Evolutionary conservation across 2,329 filamentous ascomycete genomes (phyloP), one percentile per base, ranked within the genome.

Genomic region (Botrytis paeoniae): DNA sequence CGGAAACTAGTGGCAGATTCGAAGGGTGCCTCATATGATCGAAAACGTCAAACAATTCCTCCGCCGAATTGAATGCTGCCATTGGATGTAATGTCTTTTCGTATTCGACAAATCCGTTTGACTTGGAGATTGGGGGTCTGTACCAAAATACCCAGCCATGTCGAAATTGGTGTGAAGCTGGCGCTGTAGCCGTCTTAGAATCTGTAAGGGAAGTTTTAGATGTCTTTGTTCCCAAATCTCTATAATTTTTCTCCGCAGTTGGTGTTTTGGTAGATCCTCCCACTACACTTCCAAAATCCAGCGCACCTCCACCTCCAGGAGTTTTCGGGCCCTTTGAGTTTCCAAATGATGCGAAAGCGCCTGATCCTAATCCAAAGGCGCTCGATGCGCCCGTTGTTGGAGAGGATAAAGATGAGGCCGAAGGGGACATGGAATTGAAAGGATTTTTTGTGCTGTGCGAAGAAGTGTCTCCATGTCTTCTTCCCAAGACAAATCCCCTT

Each of bases 141-240:
- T 97, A 99, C 94, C 96, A 98, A 82, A 98, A 94, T 48, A 97
- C 91, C 96, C 96, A 99, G 76, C 91, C 91, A 82, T 94, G 91
- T 83, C 93, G 94, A 79, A 98, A 86, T 74, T 88, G 87, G 80
- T 92, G 89, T 73, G 82, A 78, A 51, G 85, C 82, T 59, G 84
- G 81, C 64, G 84, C 81, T 57, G 81, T 78, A 10, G 82, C 80
- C 45, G 78, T 80, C 76, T 84, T 86, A 37, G 83, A 81, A 79
- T 87, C 85, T 73, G 85, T 81, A 74, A 87, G 85, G 73, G 85
- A 77, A 72, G 73, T 59, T 71, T 79, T 78, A 29, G 77, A 77
- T 39, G 75, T 73, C 68, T 83, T 82, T 69, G 75, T 73, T 54
- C 70, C 76, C 32, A 82, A 78, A 68, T 87, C 87, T 80, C 85